A percentile compares a stretch with the other conserved stretches of the same genome.
Evolutionary conservation across 768 basidiomycete species (phyloP).

Genomic region (Lentinus brumalis): DNA sequence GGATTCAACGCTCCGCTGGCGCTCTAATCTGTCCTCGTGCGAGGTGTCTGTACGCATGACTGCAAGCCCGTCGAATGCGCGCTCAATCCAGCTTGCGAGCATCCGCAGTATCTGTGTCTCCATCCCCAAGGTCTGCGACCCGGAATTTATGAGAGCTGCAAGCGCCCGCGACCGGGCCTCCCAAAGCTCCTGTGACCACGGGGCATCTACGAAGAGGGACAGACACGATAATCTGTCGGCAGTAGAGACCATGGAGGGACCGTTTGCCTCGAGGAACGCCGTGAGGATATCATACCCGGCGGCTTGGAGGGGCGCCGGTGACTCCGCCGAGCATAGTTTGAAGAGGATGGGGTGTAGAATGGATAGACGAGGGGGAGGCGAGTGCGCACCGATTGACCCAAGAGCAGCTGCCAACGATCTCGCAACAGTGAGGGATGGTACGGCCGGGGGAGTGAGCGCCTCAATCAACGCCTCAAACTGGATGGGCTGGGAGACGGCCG

Average conservation of each 20-base stretch:
- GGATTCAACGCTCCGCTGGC: constrained; percentile 64
- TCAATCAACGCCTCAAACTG: constrained; percentile 51
- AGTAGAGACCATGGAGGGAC: constrained; percentile 47
- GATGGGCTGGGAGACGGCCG: constrained; percentile 20
- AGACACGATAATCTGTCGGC: constrained; percentile 66
- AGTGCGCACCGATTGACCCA: constrained; percentile 35
- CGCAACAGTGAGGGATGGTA: constrained; percentile 68
- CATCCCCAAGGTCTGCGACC: constrained; percentile 63
- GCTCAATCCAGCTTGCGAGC: constrained; percentile 66
- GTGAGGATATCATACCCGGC: constrained; percentile 74
- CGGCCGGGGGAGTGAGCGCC: constrained; percentile 50
- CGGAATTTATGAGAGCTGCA: constrained; percentile 61
- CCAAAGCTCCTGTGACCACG: constrained; percentile 72
- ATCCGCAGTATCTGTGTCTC: constrained; percentile 58
- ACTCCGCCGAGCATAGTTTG: constrained; percentile 55
- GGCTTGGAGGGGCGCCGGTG: constrained; percentile 59
- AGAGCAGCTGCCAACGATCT: constrained; percentile 57
- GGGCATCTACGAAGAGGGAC: constrained; percentile 55
- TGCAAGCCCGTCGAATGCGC: constrained; percentile 55
- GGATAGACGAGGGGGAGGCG: constrained; percentile 54
- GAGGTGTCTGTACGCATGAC: constrained; percentile 33
- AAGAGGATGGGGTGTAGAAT: constrained; percentile 61
- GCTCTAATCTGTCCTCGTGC: constrained; percentile 49
- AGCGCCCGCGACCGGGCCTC: constrained; percentile 71
- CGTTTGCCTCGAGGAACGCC: constrained; percentile 66